These are phyloP conservation scores for Eutrema heterophyllum DNA, from an alignment of 345 rosid species.

Conservation along the genomic window DNA sequence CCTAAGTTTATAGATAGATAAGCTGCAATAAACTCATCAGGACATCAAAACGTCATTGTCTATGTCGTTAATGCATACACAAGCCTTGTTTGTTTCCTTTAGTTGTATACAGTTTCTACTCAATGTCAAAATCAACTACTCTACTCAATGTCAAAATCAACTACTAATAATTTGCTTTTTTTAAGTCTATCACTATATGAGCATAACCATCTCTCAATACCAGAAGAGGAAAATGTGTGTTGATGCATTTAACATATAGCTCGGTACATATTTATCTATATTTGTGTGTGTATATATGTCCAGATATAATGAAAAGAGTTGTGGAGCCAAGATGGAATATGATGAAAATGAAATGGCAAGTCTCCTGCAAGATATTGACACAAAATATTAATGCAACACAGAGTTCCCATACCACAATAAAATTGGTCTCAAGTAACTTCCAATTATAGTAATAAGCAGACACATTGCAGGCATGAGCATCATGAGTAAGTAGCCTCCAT, in stretches of 20 bases:
- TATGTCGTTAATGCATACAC: conserved; percentile 14
- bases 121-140: conserved; percentile 3
- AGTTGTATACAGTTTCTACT: not conserved
- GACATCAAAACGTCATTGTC: conserved; percentile 5
- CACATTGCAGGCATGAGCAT: conserved; percentile 28
- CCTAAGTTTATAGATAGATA: not conserved
- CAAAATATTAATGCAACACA: conserved; percentile 29
- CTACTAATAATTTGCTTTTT: not conserved
- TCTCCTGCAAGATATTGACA: conserved; percentile 20
- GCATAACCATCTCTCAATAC: not conserved
- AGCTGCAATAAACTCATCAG: not conserved
- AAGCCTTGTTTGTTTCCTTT: not conserved
- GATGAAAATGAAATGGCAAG: conserved; percentile 25
- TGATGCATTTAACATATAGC: not conserved
- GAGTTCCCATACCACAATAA: conserved; percentile 35
- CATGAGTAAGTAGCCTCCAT: conserved; percentile 22
- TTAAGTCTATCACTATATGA: not conserved
- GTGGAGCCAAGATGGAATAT: conserved; percentile 22
- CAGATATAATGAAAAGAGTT: not conserved
- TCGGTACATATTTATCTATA: not conserved
- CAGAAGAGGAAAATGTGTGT: not conserved
- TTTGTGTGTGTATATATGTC: not conserved
- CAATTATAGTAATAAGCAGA: conserved; percentile 26
- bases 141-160: conserved; percentile 8
- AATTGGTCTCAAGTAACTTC: conserved; percentile 33